These are phyloP conservation scores for Beverwykella pulmonaria DNA, from an alignment of 495 filamentous ascomycete species.

Conservation along the genomic window DNA sequence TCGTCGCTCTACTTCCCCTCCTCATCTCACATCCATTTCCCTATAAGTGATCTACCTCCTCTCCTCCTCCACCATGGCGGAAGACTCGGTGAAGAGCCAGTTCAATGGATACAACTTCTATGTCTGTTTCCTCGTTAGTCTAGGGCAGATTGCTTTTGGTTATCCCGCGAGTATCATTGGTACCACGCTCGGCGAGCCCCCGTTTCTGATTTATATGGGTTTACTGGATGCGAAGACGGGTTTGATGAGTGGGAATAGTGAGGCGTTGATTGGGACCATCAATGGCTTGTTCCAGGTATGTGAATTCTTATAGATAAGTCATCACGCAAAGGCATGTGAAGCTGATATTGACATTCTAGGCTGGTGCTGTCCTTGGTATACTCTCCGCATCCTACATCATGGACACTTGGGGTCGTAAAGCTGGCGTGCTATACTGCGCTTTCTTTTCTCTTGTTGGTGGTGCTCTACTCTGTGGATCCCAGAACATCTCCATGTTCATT, in stretches of 20 bases:
- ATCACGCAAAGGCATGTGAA: slow-evolving; percentile 21
- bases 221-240: slow-evolving; percentile 31
- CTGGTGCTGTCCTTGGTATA: slow-evolving; percentile 32
- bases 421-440: slow-evolving; percentile 30
- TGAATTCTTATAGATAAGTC: no score
- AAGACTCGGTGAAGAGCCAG: slow-evolving; percentile 11
- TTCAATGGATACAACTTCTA: slow-evolving; percentile 37
- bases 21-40: no score
- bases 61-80: background rate
- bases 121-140: slow-evolving; percentile 24
- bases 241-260: slow-evolving; percentile 19
- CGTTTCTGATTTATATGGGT: slow-evolving; percentile 35
- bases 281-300: slow-evolving; percentile 33
- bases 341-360: slow-evolving; percentile 13
- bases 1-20: background rate
- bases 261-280: slow-evolving; percentile 30
- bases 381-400: slow-evolving; percentile 27
- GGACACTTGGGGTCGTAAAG: slow-evolving; percentile 34
- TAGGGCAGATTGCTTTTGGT: slow-evolving; percentile 36
- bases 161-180: slow-evolving; percentile 34
- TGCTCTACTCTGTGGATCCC: slow-evolving; percentile 26
- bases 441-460: slow-evolving; percentile 30
- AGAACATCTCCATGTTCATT: slow-evolving; percentile 35
- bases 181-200: slow-evolving; percentile 31
- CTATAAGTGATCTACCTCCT: background rate